These are phyloP conservation scores for Tricharina praecox DNA, from an alignment of 495 filamentous ascomycete genomes.

Conservation along the genomic window DNA sequence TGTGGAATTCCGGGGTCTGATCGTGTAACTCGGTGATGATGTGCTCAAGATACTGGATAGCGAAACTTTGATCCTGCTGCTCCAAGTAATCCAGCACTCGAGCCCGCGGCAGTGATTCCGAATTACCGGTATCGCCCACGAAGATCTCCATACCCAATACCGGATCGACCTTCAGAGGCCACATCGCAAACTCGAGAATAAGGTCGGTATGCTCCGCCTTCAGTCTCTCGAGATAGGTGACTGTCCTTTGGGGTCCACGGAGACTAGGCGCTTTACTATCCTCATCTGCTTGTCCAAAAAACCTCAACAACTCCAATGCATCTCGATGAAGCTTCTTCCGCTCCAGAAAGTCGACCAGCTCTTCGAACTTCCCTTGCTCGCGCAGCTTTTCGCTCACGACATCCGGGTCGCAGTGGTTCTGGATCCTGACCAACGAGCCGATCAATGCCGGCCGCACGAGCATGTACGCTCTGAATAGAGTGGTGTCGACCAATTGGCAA, in stretches of 20 bases:
- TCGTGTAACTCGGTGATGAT: constrained; percentile 78
- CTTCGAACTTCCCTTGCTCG: constrained; percentile 75
- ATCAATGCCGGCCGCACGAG: constrained; percentile 68
- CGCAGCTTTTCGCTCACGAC: constrained; percentile 87
- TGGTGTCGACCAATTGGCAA: constrained; percentile 76
- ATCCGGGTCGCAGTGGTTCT: constrained; percentile 91
- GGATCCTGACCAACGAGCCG: constrained; percentile 80
- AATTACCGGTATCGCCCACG: constrained; percentile 82
- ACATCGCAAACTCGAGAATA: constrained; percentile 77
- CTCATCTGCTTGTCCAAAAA: constrained; percentile 60
- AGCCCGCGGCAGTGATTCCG: constrained; percentile 68
- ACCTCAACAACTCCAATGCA: constrained; percentile 63
- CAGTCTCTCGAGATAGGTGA: constrained; percentile 78
- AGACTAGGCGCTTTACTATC: constrained; percentile 48
- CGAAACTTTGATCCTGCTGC: constrained; percentile 48
- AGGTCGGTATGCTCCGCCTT: constrained; percentile 77
- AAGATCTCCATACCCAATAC: constrained; percentile 89
- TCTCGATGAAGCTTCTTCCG: constrained; percentile 85
- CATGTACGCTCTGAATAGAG: constrained; percentile 86
- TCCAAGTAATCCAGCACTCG: constrained; percentile 58
- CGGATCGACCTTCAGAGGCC: constrained; percentile 59
- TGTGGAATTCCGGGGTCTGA: constrained; percentile 68
- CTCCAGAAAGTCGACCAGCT: constrained; percentile 90
- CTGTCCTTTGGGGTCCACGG: constrained; percentile 67
- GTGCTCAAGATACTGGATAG: constrained; percentile 77